A percentile compares a stretch with the other conserved stretches of the same genome.
Evolutionary conservation across 2,329 filamentous ascomycete genomes (phyloP).

Genomic region (Ascosphaera apis): DNA sequence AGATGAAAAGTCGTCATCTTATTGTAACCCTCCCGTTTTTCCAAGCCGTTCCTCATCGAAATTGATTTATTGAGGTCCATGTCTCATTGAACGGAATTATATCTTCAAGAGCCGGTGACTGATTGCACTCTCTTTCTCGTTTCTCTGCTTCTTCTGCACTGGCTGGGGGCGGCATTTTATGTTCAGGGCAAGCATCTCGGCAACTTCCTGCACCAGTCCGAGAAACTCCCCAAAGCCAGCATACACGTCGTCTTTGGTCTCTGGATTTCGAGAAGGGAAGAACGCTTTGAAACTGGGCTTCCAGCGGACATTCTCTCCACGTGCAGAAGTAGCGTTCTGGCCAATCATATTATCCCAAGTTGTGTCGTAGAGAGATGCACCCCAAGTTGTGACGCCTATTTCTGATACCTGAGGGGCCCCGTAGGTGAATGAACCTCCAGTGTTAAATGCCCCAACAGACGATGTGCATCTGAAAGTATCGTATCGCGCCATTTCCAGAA

Average conservation of each 20-base stretch:
- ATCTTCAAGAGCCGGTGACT: not conserved
- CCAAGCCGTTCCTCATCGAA: too few species aligned
- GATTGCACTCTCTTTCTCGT: not conserved
- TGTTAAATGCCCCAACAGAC: conserved; percentile 3
- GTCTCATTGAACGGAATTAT: not conserved
- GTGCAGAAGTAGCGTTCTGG: conserved; percentile 13
- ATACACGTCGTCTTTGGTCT: conserved; percentile 5
- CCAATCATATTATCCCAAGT: conserved; percentile 20
- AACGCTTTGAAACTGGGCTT: conserved; percentile 13
- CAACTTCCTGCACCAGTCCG: conserved; percentile 13
- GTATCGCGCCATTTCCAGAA: conserved; percentile 21
- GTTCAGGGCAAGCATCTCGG: conserved; percentile 12
- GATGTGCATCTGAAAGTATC: conserved; percentile 12
- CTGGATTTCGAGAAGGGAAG: conserved; percentile 11
- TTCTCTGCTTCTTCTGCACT: not conserved
- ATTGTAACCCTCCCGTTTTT: too few species aligned
- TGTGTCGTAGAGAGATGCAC: conserved; percentile 15
- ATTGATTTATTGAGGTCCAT: too few species aligned
- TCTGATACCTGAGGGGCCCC: conserved; percentile 4
- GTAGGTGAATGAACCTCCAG: conserved; percentile 5
- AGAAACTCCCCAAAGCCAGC: conserved; percentile 17
- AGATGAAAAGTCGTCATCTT: too few species aligned
- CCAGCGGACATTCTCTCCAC: conserved; percentile 15
- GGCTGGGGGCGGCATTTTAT: not conserved
- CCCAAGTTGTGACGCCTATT: conserved; percentile 14